Evolutionary conservation across 2,329 filamentous ascomycete species (phyloP), one percentile per base, ranked within the genome.

Genomic region (Rutstroemia sydowiana): DNA sequence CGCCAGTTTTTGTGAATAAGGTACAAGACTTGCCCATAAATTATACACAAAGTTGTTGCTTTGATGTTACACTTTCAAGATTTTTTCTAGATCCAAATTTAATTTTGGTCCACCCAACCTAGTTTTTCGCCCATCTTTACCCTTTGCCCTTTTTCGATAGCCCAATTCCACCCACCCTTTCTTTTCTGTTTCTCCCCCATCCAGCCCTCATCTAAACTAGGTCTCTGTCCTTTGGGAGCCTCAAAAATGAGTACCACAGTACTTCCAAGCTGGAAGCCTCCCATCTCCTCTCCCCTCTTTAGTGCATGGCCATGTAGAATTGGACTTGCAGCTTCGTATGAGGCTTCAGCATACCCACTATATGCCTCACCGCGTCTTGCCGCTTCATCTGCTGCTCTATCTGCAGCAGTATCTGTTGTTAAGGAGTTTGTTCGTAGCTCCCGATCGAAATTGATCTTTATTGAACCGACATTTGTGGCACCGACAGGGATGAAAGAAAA

Each of bases 241-340:
- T 98, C 95, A 66, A 98, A 98, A 0, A 98, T 90, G 48, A 98
- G 75, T 36, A 98, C 93, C 59, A 98, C 84, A 1, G 92, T 95
- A 68, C 89, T 95, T 18, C 93, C 93, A 3, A 98, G 76, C 73
- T 95, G 89, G 72, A 98, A 98, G 0, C 93, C 95, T 50, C 93
- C 93, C 90, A 98, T 97, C 70, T 98, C 93, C 66, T 97, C 92
- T 32, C 93, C 93, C 41, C 87, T 78, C 57, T 84, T 81, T 51
- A 98, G 73, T 1, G 92, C 86, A 66, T 97, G 84, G 2, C 95
- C 93, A 18, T 82, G 81, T 0, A 98, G 75, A 2, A 95, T 79
- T 3, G 76, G 71, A 63, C 87, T 95, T 1, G 92, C 88, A 14
- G 76, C 77, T 42, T 79, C 79, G 65, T 98, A 98, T 2, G 87